Conservation (phyloP, 352 stramenopile species). For the Phytophthora melonis region DNA sequence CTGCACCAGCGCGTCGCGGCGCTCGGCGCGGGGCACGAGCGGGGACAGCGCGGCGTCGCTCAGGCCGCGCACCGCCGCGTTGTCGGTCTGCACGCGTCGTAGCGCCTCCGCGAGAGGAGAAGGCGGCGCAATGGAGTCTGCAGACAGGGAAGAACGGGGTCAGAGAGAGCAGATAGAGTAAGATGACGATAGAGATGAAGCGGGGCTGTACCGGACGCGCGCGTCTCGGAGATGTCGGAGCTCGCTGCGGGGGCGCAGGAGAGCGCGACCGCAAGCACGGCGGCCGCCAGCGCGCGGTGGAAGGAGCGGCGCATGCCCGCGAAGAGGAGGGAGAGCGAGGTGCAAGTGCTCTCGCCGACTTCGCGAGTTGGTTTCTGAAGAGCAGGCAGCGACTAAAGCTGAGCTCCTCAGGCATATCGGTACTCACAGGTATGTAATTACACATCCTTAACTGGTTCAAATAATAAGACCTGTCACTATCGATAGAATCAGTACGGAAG, state of each 20-base stretch:
- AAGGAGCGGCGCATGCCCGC: slow-evolving; percentile 33
- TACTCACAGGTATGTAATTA: slow-evolving; percentile 1
- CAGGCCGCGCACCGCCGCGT: slow-evolving; percentile 48
- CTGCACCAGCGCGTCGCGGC: slow-evolving; percentile 69
- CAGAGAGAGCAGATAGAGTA: not conserved
- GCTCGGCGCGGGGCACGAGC: slow-evolving; percentile 36
- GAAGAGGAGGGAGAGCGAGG: not conserved
- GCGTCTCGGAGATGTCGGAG: slow-evolving; percentile 39
- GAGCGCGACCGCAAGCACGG: slow-evolving; percentile 17
- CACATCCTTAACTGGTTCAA: not conserved
- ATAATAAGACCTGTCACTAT: not conserved
- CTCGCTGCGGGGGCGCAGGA: slow-evolving; percentile 5
- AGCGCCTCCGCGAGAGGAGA: slow-evolving; percentile 39
- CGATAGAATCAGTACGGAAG: not conserved
- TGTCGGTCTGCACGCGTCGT: slow-evolving; percentile 33
- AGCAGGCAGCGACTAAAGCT: not conserved
- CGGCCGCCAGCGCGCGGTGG: slow-evolving; percentile 15
- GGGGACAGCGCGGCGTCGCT: slow-evolving; percentile 53
- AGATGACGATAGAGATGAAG: not conserved
- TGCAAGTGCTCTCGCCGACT: not conserved
- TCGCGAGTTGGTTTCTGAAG: slow-evolving; percentile 33
- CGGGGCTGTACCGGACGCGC: slow-evolving; percentile 25
- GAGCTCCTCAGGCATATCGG: slow-evolving; percentile 11
- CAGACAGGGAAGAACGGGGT: not conserved
- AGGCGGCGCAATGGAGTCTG: slow-evolving; percentile 36